Percentiles rank a stretch among this genome's conserved stretches.
These are phyloP conservation scores for Macadamia tetraphylla DNA, from an alignment of 164 flowering plant species.

Conservation along the genomic window DNA sequence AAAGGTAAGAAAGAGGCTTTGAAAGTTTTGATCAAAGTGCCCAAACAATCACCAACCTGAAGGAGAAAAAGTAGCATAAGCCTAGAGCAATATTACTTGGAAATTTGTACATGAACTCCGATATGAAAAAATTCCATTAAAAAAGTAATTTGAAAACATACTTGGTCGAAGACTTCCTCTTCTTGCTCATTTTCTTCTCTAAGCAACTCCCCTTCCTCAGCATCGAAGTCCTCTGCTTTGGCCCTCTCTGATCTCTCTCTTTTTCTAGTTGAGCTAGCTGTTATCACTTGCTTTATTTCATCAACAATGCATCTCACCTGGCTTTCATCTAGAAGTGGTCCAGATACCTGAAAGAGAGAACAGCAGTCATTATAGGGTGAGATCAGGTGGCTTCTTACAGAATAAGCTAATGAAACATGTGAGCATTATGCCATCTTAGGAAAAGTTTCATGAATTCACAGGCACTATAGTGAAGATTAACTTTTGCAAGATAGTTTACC, in stretches of 20 bases:
- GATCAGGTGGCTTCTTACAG: neutral
- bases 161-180: conserved; percentile 96
- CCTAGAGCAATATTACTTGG: neutral
- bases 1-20: conserved; percentile 88
- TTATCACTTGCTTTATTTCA: conserved; percentile 80
- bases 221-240: conserved; percentile 95
- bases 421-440: too few species aligned
- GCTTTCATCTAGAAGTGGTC: conserved; percentile 65
- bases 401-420: neutral
- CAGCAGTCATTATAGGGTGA: neutral
- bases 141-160: conserved; percentile 22
- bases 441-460: too few species aligned
- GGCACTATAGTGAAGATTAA: too few species aligned
- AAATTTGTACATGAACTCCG: neutral
- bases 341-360: conserved; percentile 50
- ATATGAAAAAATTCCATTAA: neutral
- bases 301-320: conserved; percentile 85
- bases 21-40: conserved; percentile 89
- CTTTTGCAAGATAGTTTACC: too few species aligned
- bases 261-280: conserved; percentile 83
- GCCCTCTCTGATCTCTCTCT: conserved; percentile 80
- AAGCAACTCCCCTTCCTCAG: conserved; percentile 84
- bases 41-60: conserved; percentile 94
- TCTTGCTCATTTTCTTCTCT: conserved; percentile 97
- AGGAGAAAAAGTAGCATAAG: neutral